Conservation (phyloP, 495 filamentous ascomycete species). For the Margaritispora aquatica region DNA sequence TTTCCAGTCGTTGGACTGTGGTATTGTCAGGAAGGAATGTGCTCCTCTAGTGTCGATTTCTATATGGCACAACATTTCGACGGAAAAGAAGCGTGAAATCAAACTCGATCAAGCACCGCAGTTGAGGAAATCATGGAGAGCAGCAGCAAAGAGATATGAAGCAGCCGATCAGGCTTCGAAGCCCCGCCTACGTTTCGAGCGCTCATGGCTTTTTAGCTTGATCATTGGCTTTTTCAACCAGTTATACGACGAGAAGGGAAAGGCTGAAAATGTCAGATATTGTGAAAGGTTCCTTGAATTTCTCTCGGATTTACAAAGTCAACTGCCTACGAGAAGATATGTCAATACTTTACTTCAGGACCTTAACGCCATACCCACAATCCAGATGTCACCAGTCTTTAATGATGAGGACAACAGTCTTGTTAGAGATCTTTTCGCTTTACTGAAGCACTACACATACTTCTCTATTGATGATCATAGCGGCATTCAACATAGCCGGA, state of each 20-base stretch:
- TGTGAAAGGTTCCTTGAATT: slow-evolving; percentile 93
- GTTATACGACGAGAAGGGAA: slow-evolving; percentile 52
- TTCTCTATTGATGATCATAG: slow-evolving; percentile 93
- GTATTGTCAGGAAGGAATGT: slow-evolving; percentile 88
- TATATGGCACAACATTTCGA: slow-evolving; percentile 89
- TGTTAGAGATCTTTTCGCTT: slow-evolving; percentile 70
- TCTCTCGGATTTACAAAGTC: slow-evolving; percentile 83
- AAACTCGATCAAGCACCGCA: slow-evolving; percentile 62
- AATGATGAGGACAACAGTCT: slow-evolving; percentile 67
- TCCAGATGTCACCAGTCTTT: slow-evolving; percentile 73
- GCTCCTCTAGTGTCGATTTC: slow-evolving; percentile 91
- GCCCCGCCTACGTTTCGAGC: slow-evolving; percentile 79
- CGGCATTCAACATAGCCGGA: slow-evolving; percentile 62
- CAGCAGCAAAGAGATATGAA: slow-evolving; percentile 79
- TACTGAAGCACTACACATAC: slow-evolving; percentile 77
- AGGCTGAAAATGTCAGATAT: slow-evolving; percentile 62
- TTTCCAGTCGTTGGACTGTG: slow-evolving; percentile 90
- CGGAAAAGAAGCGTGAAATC: slow-evolving; percentile 43
- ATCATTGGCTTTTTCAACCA: slow-evolving; percentile 74
- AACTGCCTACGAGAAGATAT: slow-evolving; percentile 89
- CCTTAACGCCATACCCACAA: slow-evolving; percentile 77
- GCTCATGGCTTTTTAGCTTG: slow-evolving; percentile 88
- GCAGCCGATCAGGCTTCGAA: slow-evolving; percentile 75
- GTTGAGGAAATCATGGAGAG: slow-evolving; percentile 86
- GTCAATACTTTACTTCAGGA: slow-evolving; percentile 90